phyloP scores from a whole-genome alignment of 106 monocot species.

The Dactylorhiza incarnata region DNA sequence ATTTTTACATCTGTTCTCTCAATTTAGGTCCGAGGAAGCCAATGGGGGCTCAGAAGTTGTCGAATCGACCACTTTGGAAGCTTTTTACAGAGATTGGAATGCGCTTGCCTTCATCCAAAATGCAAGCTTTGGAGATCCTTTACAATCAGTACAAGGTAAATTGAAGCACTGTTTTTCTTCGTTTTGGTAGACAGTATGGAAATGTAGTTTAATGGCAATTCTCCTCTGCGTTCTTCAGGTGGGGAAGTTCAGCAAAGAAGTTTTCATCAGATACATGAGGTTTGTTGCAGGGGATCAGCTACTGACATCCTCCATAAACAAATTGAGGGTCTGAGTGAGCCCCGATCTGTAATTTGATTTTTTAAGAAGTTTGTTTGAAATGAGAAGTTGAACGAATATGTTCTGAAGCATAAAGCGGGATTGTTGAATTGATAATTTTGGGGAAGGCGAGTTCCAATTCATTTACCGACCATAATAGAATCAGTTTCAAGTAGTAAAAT shows the following conservation, averaged over 20 bases:
- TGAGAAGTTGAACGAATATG: too few species aligned
- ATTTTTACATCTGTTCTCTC: neutral
- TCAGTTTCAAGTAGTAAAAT: too few species aligned
- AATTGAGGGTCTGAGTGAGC: neutral
- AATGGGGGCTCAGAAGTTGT: neutral
- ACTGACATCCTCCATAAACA: neutral
- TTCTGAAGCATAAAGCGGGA: too few species aligned
- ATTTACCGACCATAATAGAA: too few species aligned
- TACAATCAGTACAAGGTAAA: constrained; percentile 29
- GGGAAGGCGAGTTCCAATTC: too few species aligned
- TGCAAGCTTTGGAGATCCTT: constrained; percentile 11
- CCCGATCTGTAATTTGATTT: too few species aligned
- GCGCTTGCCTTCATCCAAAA: constrained; percentile 10
- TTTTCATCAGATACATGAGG: constrained; percentile 5
- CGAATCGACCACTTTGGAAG: constrained; percentile 10
- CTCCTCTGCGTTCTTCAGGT: neutral
- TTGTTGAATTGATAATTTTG: too few species aligned
- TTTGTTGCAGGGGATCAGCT: constrained; percentile 4
- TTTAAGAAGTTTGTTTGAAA: too few species aligned
- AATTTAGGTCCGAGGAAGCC: neutral
- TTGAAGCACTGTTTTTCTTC: neutral
- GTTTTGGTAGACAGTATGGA: neutral
- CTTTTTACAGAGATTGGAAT: constrained; percentile 25
- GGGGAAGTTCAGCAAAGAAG: neutral
- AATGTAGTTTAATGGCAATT: neutral